These are phyloP conservation scores for Suhomyces bribrorum DNA, from an alignment of 1,139 yeast species.

Conservation along the genomic window DNA sequence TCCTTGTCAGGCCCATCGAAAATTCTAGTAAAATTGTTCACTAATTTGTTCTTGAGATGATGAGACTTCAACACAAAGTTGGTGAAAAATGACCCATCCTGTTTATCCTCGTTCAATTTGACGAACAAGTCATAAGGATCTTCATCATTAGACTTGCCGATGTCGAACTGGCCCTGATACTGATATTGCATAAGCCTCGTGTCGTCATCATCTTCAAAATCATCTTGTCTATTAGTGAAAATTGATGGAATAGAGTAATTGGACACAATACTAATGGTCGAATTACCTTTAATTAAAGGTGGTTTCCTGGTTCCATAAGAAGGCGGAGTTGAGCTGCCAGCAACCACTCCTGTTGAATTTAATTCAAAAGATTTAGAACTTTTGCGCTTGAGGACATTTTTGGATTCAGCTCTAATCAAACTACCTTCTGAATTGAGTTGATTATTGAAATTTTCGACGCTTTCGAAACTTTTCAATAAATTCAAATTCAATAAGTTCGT, in stretches of 20 bases:
- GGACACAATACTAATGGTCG: conserved; percentile 17
- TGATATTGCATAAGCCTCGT: conserved; percentile 5
- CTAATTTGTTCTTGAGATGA: conserved; percentile 19
- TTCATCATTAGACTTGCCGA: conserved; percentile 14
- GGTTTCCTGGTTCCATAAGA: neutral
- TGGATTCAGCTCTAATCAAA: conserved; percentile 34
- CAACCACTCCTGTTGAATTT: conserved; percentile 21
- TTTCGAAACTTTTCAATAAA: conserved; percentile 43
- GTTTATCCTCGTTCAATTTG: conserved; percentile 18
- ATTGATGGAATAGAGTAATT: conserved; percentile 18
- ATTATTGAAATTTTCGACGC: conserved; percentile 31
- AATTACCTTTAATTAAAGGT: conserved; percentile 14
- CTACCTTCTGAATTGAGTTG: conserved; percentile 33
- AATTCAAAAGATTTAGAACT: conserved; percentile 25
- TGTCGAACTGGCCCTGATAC: conserved; percentile 5
- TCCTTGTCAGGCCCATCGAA: conserved; percentile 1
- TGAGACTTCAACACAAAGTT: conserved; percentile 21
- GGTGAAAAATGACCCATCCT: conserved; percentile 18
- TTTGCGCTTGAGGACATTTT: conserved; percentile 36
- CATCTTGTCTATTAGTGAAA: conserved; percentile 14
- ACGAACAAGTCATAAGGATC: conserved; percentile 23
- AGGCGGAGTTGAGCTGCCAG: neutral
- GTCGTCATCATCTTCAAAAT: conserved; percentile 19
- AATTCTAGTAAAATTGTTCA: conserved; percentile 7
- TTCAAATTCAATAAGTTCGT: conserved; percentile 38